Percentiles rank a stretch among this genome's conserved stretches.
Conservation (phyloP, 176 grass and related monocot genomes). For the Carex myosuroides region DNA sequence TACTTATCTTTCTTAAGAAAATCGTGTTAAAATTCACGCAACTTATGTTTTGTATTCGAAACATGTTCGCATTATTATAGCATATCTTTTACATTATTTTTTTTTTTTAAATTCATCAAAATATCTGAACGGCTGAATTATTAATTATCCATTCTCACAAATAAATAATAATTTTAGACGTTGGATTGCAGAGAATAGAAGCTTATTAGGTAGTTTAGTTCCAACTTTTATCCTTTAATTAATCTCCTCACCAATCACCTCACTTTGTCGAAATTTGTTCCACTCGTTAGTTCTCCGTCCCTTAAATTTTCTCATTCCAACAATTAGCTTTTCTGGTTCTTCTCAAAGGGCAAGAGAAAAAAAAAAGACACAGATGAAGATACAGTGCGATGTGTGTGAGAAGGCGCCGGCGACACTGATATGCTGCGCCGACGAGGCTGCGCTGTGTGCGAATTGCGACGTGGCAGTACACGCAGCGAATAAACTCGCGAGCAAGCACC, state of each 20-base stretch:
- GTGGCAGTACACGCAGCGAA: constrained; percentile 75
- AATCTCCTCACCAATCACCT: constrained; percentile 6
- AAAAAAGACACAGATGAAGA: constrained; percentile 41
- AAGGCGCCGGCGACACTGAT: constrained; percentile 53
- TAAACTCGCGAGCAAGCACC: constrained; percentile 86
- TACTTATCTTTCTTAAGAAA: no score
- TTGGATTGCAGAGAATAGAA: not conserved
- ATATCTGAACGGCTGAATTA: not conserved
- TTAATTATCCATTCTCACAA: not conserved
- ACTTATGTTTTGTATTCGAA: not conserved
- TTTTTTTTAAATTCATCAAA: not conserved
- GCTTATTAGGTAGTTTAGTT: not conserved
- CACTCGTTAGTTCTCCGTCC: not conserved
- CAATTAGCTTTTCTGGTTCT: constrained; percentile 5
- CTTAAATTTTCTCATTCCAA: constrained; percentile 15
- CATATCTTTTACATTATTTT: not conserved
- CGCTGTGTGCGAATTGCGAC: constrained; percentile 79
- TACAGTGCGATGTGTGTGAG: constrained; percentile 85
- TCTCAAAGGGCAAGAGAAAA: not conserved
- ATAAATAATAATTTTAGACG: not conserved
- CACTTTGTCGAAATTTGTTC: not conserved
- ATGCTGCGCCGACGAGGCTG: constrained; percentile 88
- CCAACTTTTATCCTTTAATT: not conserved
- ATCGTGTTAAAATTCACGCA: not conserved
- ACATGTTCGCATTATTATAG: not conserved